These are phyloP conservation scores for Coemansia sp. DNA, from an alignment of 192 early-diverging fungal genomes.

Conservation along the genomic window DNA sequence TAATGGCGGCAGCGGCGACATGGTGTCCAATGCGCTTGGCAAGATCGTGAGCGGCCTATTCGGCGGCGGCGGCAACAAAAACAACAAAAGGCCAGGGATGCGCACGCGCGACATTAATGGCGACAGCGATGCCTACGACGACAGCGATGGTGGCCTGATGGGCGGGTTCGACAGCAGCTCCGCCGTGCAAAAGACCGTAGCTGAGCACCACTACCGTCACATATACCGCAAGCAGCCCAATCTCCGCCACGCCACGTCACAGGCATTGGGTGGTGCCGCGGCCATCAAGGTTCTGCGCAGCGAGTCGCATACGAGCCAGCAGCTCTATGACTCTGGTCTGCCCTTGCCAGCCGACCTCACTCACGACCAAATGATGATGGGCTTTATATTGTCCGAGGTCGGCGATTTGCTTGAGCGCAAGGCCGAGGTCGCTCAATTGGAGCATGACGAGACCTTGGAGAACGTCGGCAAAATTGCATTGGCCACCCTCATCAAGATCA, in stretches of 20 bases:
- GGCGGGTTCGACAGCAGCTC: conserved; percentile 34
- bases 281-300: conserved; percentile 40
- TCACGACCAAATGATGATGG: conserved; percentile 47
- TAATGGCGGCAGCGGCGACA: conserved; percentile 22
- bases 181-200: conserved; percentile 39
- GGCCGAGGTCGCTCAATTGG: conserved; percentile 12
- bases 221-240: conserved; percentile 43
- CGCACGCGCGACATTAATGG: conserved; percentile 44
- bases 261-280: conserved; percentile 44
- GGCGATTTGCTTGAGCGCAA: conserved; percentile 37
- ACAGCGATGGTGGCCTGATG: background rate
- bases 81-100: background rate
- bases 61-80: conserved; percentile 5
- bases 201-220: conserved; percentile 49
- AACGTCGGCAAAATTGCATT: conserved; percentile 43
- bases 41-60: conserved; percentile 52
- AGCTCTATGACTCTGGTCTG: conserved; percentile 12
- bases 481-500: conserved; percentile 49
- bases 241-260: conserved; percentile 27
- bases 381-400: conserved; percentile 38
- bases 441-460: conserved; percentile 41
- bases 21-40: conserved; percentile 31
- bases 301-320: conserved; percentile 22
- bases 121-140: conserved; percentile 1
- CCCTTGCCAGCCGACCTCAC: conserved; percentile 31